A percentile compares a stretch with the other conserved stretches of the same genome.
Conservation (phyloP, 2,329 filamentous ascomycete genomes). For the Pseudonectria buxi region DNA sequence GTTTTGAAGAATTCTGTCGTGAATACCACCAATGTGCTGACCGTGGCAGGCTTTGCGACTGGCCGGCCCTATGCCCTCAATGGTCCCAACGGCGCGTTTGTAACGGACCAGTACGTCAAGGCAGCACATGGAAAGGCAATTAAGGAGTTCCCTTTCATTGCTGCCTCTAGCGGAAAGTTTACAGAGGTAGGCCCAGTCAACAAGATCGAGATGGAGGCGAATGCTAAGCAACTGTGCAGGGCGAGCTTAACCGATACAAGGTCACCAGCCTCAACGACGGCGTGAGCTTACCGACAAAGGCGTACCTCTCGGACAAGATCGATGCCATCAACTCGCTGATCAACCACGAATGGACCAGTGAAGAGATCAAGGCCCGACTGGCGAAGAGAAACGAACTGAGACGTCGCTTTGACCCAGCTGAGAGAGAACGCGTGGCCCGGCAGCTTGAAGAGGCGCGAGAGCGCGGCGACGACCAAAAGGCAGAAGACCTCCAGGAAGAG, state of each 20-base stretch:
- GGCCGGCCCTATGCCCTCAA: constrained; percentile 81
- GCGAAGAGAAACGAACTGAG: constrained; percentile 62
- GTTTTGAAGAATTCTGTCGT: constrained; percentile 5
- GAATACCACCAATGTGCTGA: constrained; percentile 15
- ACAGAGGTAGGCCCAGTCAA: constrained; percentile 57
- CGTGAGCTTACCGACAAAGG: constrained; percentile 66
- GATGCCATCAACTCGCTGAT: constrained; percentile 74
- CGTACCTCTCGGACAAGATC: constrained; percentile 63
- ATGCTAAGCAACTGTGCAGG: constrained; percentile 36
- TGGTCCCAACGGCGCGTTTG: constrained; percentile 67
- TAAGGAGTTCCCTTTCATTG: constrained; percentile 83
- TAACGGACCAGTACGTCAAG: constrained; percentile 78
- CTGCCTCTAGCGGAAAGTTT: constrained; percentile 78
- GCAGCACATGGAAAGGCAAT: constrained; percentile 77
- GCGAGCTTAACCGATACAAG: constrained; percentile 76
- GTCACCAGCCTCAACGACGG: constrained; percentile 66
- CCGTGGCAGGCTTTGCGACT: constrained; percentile 58
- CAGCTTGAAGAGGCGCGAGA: constrained; percentile 60
- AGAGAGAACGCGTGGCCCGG: constrained; percentile 60
- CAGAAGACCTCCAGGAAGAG: constrained; percentile 49
- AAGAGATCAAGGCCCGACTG: constrained; percentile 74
- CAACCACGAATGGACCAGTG: constrained; percentile 73
- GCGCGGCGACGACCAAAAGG: constrained; percentile 53
- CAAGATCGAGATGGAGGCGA: background rate
- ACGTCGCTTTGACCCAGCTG: constrained; percentile 57